Conservation (phyloP, 768 basidiomycete genomes). For the Russula sp. region DNA sequence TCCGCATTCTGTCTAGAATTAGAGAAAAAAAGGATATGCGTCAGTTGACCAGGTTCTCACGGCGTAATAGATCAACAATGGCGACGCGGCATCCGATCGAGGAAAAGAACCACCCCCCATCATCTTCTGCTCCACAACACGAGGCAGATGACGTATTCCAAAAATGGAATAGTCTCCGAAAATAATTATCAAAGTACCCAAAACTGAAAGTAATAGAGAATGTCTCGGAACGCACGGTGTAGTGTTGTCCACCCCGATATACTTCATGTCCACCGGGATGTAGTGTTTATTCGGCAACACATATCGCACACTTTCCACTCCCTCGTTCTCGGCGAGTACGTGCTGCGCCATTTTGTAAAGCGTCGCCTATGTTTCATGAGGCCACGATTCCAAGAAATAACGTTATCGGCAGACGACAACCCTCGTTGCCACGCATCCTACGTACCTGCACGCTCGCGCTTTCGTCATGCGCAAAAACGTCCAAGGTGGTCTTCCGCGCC, state of each 20-base stretch:
- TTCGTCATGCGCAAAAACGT: constrained; percentile 81
- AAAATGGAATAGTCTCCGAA: constrained; percentile 23
- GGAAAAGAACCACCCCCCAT: constrained; percentile 22
- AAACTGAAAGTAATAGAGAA: neutral
- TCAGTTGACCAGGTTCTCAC: neutral
- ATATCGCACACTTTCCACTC: constrained; percentile 63
- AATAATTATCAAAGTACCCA: no score
- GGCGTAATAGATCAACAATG: neutral
- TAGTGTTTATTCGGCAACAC: constrained; percentile 93
- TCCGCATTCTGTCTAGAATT: constrained; percentile 40
- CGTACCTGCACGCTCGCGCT: constrained; percentile 89
- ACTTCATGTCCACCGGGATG: constrained; percentile 80
- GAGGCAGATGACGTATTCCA: constrained; percentile 17
- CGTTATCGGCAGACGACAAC: neutral
- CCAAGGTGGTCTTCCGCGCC: constrained; percentile 65
- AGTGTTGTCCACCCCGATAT: constrained; percentile 66
- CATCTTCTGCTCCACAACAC: constrained; percentile 28
- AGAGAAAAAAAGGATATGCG: neutral
- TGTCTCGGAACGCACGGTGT: constrained; percentile 49
- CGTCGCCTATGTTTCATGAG: constrained; percentile 60
- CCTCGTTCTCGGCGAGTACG: constrained; percentile 62
- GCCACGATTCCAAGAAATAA: neutral
- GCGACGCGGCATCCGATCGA: constrained; percentile 22
- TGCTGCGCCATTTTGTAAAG: constrained; percentile 83
- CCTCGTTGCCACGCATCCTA: constrained; percentile 44